These are phyloP conservation scores for Sclerotinia trifoliorum DNA, from an alignment of 2,329 filamentous ascomycete species.

Conservation along the genomic window DNA sequence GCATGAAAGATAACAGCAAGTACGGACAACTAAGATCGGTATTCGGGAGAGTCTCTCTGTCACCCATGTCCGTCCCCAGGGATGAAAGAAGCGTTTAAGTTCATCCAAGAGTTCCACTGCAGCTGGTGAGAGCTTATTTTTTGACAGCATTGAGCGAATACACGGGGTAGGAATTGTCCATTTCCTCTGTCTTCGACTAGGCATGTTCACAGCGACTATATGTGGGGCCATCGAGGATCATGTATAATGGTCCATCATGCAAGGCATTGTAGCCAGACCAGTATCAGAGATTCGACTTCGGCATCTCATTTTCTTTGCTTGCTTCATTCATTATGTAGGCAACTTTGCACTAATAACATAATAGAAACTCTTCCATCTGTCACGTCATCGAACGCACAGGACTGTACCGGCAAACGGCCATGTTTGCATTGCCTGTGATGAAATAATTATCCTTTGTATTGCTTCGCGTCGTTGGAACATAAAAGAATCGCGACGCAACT, in stretches of 20 bases:
- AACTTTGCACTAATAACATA: background rate
- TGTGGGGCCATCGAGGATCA: background rate
- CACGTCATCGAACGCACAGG: background rate
- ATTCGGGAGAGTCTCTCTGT: too few relatives aligned
- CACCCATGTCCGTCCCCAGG: too few relatives aligned
- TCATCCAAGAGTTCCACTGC: too few relatives aligned
- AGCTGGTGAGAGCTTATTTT: background rate
- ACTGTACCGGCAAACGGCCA: too few relatives aligned
- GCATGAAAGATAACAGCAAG: background rate
- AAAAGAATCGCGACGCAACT: too few relatives aligned
- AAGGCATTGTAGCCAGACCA: background rate
- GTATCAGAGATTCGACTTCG: constrained; percentile 5
- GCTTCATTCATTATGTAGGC: background rate
- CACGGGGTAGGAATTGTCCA: background rate
- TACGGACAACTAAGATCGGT: background rate
- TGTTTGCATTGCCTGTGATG: background rate
- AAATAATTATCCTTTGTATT: too few relatives aligned
- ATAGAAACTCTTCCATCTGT: background rate
- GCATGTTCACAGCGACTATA: background rate
- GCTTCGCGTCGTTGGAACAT: too few relatives aligned
- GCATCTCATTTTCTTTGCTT: background rate
- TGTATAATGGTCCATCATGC: background rate
- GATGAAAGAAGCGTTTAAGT: too few relatives aligned
- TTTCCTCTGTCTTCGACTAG: background rate
- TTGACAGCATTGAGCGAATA: background rate